Base-by-base conservation (phyloP, 2,329 filamentous ascomycete genomes). In the Lecanoromycetidae sp. region DNA sequence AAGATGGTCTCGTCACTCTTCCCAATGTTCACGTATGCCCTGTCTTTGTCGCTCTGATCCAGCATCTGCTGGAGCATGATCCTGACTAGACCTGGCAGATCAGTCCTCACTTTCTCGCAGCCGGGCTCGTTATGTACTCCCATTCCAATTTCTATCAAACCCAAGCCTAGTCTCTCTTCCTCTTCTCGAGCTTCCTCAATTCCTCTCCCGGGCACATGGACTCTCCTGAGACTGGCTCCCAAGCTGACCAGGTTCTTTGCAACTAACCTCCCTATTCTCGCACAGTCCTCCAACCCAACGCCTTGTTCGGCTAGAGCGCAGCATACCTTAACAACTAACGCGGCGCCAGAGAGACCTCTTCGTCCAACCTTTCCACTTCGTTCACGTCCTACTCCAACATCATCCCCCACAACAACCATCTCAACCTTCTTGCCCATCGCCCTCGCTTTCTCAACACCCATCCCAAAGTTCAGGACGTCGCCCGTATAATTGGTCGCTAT, bases 21-120 rank as follows among this genome's bases (percentile, higher is more conserved):
- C 56, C 71, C 74, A 52, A 86, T 70, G 3, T 74, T 66, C 26
- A 84, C 60, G 60, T 86, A 88, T 1, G 74, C 80, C n/a, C 84
- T 72, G 60, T 87, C 82, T 57, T 73, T 66, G 60, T 87, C 84
- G 26, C 61, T 64, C 40, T 68, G 66, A 55, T 85, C 78, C 19
- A 87, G 71, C 58, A 85, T 72, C 64, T 85, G 80, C 45, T 68
- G 66, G 35, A 88, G 68, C 82, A 88, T 86, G 48, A 68, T 78
- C 56, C 68, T 67, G 23, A 81, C 73, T 23, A 81, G 65, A 50
- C 67, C 67, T 10, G 71, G 70, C 48, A 80, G 63, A 50, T 70
- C 67, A n/a, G 74, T 64, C 54, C 66, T 69, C 33, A 68, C 70
- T 25, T 73, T 65, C 5, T 69, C 71, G 4, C 71, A 78, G 2